Conservation (phyloP, 129 eudicot genomes). For the Flaveria trinervia region DNA sequence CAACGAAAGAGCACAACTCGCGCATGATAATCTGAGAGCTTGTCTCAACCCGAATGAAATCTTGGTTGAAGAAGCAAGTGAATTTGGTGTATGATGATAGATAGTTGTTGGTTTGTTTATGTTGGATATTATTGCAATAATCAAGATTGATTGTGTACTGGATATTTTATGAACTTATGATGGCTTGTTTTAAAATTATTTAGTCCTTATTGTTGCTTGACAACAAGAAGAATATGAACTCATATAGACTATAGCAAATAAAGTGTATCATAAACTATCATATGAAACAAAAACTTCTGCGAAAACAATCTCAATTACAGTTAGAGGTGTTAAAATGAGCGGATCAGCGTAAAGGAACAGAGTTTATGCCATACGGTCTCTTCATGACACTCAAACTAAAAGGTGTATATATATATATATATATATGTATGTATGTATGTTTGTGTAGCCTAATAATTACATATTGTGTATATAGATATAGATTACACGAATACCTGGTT, state of each 20-base stretch:
- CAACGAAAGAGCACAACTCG: constrained; percentile 91
- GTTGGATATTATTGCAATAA: constrained; percentile 26
- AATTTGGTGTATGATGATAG: constrained; percentile 22
- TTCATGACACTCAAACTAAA: too few species aligned
- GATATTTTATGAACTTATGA: constrained; percentile 3
- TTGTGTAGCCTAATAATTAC: too few species aligned
- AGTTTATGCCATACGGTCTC: too few species aligned
- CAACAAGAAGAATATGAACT: not conserved
- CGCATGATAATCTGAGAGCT: constrained; percentile 70
- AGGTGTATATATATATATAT: too few species aligned
- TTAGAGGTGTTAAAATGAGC: too few species aligned
- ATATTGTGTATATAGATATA: too few species aligned
- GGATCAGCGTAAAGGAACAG: too few species aligned
- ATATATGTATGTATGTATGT: too few species aligned
- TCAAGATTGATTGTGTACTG: constrained; percentile 17
- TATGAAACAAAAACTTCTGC: too few species aligned
- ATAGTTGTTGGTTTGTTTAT: constrained; percentile 5
- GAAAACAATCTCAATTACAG: too few species aligned
- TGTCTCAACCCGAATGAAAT: constrained; percentile 86
- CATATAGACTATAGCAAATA: not conserved
- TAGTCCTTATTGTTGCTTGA: not conserved
- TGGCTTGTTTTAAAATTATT: constrained; percentile 1
- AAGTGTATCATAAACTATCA: not conserved
- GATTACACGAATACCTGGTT: too few species aligned
- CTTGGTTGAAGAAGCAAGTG: constrained; percentile 44